These are phyloP conservation scores for Haplosporangium sp. DNA, from an alignment of 371 early-diverging fungal species.

Conservation along the genomic window DNA sequence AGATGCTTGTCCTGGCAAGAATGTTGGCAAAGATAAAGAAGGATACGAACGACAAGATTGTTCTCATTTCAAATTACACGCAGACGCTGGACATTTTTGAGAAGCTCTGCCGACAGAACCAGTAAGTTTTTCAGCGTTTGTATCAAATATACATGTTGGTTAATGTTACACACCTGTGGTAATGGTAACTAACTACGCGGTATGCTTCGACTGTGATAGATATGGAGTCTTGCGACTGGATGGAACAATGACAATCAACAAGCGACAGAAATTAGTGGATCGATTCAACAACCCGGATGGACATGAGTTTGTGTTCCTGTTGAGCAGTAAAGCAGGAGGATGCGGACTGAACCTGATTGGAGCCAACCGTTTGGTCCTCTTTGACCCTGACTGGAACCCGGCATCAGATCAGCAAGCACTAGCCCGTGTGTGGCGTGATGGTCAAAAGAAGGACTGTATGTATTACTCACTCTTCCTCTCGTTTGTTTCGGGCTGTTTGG, in stretches of 20 bases:
- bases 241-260: slow-evolving; percentile 90
- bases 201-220: slow-evolving; percentile 31
- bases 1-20: slow-evolving; percentile 85
- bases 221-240: slow-evolving; percentile 90
- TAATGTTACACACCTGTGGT: not conserved
- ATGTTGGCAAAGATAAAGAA: slow-evolving; percentile 78
- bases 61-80: slow-evolving; percentile 96
- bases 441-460: slow-evolving; percentile 90
- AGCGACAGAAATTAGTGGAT: slow-evolving; percentile 94
- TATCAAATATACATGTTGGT: not conserved
- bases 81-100: slow-evolving; percentile 97
- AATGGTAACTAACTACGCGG: not conserved
- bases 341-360: slow-evolving; percentile 98
- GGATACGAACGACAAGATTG: slow-evolving; percentile 92
- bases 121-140: slow-evolving; percentile 56
- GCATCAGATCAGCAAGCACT: slow-evolving; percentile 85
- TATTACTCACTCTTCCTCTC: not conserved
- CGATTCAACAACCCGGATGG: slow-evolving; percentile 92
- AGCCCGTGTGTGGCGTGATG: slow-evolving; percentile 98
- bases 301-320: slow-evolving; percentile 89
- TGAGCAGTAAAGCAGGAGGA: slow-evolving; percentile 98
- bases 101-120: slow-evolving; percentile 78
- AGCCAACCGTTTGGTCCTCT: slow-evolving; percentile 94
- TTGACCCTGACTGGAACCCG: slow-evolving; percentile 86
- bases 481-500: too few relatives aligned